phyloP scores from a whole-genome alignment of 169 alveolate species.

The Plasmodium coatneyi region DNA sequence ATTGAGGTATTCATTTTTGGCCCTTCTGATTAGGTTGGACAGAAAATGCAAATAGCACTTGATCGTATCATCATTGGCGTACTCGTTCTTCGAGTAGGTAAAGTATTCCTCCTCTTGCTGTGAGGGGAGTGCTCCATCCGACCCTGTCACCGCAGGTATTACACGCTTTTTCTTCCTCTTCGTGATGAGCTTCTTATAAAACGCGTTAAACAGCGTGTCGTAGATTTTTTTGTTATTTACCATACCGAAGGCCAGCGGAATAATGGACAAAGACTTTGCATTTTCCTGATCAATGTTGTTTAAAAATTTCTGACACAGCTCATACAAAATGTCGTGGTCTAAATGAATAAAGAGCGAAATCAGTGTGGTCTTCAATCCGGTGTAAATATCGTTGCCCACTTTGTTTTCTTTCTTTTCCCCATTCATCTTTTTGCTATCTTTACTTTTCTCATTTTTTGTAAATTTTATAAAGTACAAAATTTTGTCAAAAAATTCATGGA shows the following conservation, averaged over 20 bases:
- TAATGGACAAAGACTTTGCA: conserved; percentile 40
- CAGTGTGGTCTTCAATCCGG: conserved; percentile 59
- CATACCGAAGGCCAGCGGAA: conserved; percentile 62
- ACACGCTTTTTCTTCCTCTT: conserved; percentile 35
- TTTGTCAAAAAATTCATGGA: conserved; percentile 67
- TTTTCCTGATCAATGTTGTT: conserved; percentile 66
- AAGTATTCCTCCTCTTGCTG: background rate
- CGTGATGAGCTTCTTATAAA: conserved; percentile 46
- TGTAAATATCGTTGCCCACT: conserved; percentile 50
- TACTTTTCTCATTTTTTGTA: conserved; percentile 40
- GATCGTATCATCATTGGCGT: conserved; percentile 54
- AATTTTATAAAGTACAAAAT: conserved; percentile 52
- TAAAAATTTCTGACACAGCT: conserved; percentile 39
- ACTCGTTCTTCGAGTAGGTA: conserved; percentile 57
- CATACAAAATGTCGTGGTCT: conserved; percentile 57
- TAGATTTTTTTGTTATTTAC: conserved; percentile 50
- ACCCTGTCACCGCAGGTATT: background rate
- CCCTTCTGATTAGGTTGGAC: conserved; percentile 49
- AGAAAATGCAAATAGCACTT: conserved; percentile 67
- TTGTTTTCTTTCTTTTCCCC: conserved; percentile 48
- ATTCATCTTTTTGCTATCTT: conserved; percentile 60
- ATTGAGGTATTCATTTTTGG: conserved; percentile 28
- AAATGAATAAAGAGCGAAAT: conserved; percentile 55
- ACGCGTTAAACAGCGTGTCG: conserved; percentile 53
- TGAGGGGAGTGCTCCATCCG: background rate